Evolutionary conservation across 163 green algal genomes (phyloP), one percentile per base, ranked within the genome.

Genomic region (Scenedesmus sp.): DNA sequence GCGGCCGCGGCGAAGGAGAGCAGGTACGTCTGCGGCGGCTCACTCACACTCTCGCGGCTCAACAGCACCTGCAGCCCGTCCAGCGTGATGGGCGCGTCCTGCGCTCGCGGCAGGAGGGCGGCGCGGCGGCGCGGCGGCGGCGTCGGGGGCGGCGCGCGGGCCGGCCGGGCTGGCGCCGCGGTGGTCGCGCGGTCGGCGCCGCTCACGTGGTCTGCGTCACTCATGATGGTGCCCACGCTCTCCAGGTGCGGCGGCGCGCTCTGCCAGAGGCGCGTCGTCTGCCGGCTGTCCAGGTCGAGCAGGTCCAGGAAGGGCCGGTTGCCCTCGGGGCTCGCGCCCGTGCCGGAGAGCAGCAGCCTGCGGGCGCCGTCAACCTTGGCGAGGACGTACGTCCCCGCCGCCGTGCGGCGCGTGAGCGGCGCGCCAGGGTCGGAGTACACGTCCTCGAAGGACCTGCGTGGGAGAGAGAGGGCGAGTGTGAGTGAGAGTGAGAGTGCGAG

Each of bases 231-330:
- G n/a, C 87, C 89, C 4, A 89, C 78, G 54, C 63, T 80, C 86
- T 99, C 96, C 53, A 95, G 94, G 77, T 85, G 89, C 0, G 95
- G 93, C 0, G 85, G 81, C 47, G 24, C 70, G 81, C 90, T 96
- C 81, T 96, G 91, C 95, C 94, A 99, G 28, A 98, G 84, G 31
- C 93, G 86, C 67, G 86, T 29, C 20, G 64, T 75, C 14, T 88
- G 73, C 63, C 84, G 83, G 31, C 51, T 92, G 36, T 94, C 86
- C 26, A 98, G 58, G 63, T 99, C 91, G 47, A 98, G 70, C 73
- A 98, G 50, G 87, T 99, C 96, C 75, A 99, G 75, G 87, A 99
- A 99, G 24, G 96, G 96, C 44, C 81, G 84, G 70, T 95, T 94
- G 63, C 96, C 96, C 79, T 98, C 87, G 0, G 82, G 81, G 0